These are phyloP conservation scores for Lichtheimia hyalospora DNA, from an alignment of 371 early-diverging fungal genomes.

Conservation along the genomic window DNA sequence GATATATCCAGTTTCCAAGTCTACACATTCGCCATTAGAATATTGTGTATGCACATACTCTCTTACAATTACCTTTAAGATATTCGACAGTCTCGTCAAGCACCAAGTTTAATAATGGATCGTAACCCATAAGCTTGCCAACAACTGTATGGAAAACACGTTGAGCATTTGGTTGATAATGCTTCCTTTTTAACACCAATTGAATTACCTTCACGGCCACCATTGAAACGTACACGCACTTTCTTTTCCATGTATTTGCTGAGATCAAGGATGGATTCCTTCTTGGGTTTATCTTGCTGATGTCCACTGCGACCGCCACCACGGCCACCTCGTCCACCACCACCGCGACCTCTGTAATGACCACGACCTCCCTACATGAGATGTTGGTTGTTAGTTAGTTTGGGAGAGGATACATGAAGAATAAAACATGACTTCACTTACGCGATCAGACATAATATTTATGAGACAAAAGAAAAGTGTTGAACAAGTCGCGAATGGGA, in stretches of 20 bases:
- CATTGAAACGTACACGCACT: conserved; percentile 89
- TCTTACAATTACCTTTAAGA: conserved; percentile 58
- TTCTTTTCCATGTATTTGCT: conserved; percentile 90
- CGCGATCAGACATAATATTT: too few species aligned
- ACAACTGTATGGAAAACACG: conserved; percentile 57
- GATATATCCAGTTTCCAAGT: conserved; percentile 68
- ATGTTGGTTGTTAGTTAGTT: too few species aligned
- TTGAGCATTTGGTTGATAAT: background rate
- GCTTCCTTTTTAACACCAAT: background rate
- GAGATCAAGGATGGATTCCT: conserved; percentile 90
- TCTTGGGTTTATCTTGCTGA: conserved; percentile 68
- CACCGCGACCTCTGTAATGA: conserved; percentile 14
- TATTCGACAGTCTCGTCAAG: conserved; percentile 89
- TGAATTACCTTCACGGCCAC: conserved; percentile 88
- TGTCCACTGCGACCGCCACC: background rate
- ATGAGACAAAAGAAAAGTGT: too few species aligned
- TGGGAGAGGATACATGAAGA: background rate
- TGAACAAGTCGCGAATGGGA: too few species aligned
- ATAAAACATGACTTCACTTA: background rate
- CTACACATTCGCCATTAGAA: conserved; percentile 32
- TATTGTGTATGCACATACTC: background rate
- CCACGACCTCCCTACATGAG: conserved; percentile 40
- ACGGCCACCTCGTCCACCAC: background rate
- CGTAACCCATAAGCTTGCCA: conserved; percentile 91
- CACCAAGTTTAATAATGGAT: conserved; percentile 91